Base-by-base conservation (phyloP, 176 grass and related monocot species). In the Raddia distichophylla region DNA sequence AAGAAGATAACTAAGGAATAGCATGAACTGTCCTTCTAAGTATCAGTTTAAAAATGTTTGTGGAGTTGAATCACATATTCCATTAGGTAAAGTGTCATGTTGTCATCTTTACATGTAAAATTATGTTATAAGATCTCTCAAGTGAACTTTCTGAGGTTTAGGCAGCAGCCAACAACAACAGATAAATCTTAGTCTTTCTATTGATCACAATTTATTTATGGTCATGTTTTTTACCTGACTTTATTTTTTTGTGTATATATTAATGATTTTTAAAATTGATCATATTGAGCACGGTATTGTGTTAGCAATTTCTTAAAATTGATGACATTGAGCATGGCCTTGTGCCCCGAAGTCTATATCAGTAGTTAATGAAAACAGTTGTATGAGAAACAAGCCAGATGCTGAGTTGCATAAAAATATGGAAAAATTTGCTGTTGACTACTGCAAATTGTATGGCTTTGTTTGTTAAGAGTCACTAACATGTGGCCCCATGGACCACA, bases 41-140 rank as follows among this genome's bases (percentile, higher is more conserved):
- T 73, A 55, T 10, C 18, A 40, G 1, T 44, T 9, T 2, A 52
- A 18, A 57, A 19, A 58, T 74, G 16, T 74, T 73, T 74, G 52
- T 74, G 17, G 9, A 17, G 53, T 56, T 74, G 6, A 74, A 18
- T 27, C 37, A n/a, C 67, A 49, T 7, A 40, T 74, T 3, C 18
- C 5, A 42, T 43, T 74, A 55, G 33, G 40, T 14, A 40, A 55
- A 54, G 12, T 70, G 5, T 49, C 8, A 57, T 8, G 15, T 55
- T 73, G 8, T 18, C 15, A 55, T 17, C 0, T 74, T 17, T 48
- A 18, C 72, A 74, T 58, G 53, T 57, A 53, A 8, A 57, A 42
- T 19, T 56, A 74, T 79, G 27, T 79, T 69, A 20, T 12, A 57
- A 46, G 35, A 16, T 69, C n/a, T 67, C 17, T 61, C 48, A 75